Percentiles rank a stretch among this genome's conserved stretches.
Conservation (phyloP, 1,284 basidiomycete genomes). For the Microbotryum scabiosae region DNA sequence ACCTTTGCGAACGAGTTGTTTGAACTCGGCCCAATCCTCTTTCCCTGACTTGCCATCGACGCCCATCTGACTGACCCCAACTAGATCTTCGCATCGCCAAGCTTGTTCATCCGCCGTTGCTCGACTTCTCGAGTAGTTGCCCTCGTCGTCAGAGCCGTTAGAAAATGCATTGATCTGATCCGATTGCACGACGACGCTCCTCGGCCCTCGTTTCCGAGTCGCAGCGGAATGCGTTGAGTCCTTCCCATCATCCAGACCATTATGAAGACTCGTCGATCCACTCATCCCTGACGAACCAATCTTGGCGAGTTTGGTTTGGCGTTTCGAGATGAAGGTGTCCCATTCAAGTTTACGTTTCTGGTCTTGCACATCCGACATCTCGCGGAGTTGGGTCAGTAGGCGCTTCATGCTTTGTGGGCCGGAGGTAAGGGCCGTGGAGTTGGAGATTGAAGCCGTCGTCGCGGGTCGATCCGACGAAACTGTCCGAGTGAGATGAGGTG, state of each 20-base stretch:
- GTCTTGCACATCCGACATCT: slow-evolving; percentile 79
- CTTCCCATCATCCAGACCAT: neutral
- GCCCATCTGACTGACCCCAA: slow-evolving; percentile 83
- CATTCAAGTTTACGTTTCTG: slow-evolving; percentile 65
- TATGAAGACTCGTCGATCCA: neutral
- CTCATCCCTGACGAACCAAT: neutral
- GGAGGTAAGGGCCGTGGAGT: slow-evolving; percentile 19
- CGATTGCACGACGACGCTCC: neutral
- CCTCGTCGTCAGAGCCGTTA: slow-evolving; percentile 36
- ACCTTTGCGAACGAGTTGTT: slow-evolving; percentile 67
- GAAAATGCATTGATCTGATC: slow-evolving; percentile 31
- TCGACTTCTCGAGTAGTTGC: slow-evolving; percentile 23
- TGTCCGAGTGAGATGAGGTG: neutral
- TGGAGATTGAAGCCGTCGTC: slow-evolving; percentile 18
- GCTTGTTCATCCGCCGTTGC: slow-evolving; percentile 30
- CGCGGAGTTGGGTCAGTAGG: slow-evolving; percentile 70
- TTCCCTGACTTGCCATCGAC: slow-evolving; percentile 54
- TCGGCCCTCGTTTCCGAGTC: neutral
- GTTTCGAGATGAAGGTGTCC: slow-evolving; percentile 73
- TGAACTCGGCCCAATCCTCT: slow-evolving; percentile 72
- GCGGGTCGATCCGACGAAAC: neutral
- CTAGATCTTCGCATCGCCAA: slow-evolving; percentile 44
- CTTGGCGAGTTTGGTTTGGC: slow-evolving; percentile 41
- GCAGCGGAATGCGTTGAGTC: neutral
- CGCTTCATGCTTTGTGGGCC: slow-evolving; percentile 63